Percentiles rank a stretch among this genome's conserved stretches.
phyloP scores from a whole-genome alignment of 2,329 filamentous ascomycete species.

The Cladosporium sp. region DNA sequence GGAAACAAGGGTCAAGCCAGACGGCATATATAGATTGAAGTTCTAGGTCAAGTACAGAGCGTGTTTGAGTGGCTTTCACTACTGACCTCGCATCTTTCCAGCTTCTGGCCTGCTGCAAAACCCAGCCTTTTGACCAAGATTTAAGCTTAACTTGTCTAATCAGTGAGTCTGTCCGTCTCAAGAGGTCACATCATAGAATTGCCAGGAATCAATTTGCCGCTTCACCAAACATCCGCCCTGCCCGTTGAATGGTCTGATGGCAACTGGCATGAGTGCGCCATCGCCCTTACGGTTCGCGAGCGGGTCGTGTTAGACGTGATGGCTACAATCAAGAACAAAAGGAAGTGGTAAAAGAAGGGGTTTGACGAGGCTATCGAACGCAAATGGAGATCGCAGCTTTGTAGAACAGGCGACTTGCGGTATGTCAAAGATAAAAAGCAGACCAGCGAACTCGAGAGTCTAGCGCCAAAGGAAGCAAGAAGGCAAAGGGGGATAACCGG shows the following conservation, averaged over 20 bases:
- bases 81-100: too few species aligned
- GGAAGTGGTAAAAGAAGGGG: neutral
- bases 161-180: too few species aligned
- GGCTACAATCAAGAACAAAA: neutral
- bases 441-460: neutral
- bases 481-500: neutral
- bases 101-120: too few species aligned
- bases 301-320: neutral
- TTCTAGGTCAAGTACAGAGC: too few species aligned
- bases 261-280: neutral
- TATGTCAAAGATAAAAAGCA: neutral
- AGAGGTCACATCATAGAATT: too few species aligned
- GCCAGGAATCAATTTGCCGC: neutral
- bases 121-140: too few species aligned
- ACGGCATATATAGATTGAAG: too few species aligned
- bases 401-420: neutral
- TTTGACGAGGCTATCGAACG: neutral
- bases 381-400: neutral
- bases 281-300: neutral
- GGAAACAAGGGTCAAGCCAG: too few species aligned
- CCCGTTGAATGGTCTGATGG: neutral
- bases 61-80: too few species aligned
- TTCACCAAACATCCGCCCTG: neutral
- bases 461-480: neutral
- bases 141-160: too few species aligned